These are phyloP conservation scores for Cichorium intybus DNA, from an alignment of 140 eudicot genomes.

Conservation along the genomic window DNA sequence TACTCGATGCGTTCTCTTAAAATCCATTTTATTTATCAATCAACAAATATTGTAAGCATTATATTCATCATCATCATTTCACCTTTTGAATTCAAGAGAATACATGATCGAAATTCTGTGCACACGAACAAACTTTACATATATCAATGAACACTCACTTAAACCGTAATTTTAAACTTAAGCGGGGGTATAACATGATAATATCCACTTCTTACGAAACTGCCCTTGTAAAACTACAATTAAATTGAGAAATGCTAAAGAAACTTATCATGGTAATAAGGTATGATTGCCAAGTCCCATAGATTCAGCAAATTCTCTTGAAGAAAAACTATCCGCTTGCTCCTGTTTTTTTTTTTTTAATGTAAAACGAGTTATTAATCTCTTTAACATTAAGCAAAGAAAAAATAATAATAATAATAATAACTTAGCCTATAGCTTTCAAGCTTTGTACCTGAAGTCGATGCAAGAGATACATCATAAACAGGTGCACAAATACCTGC, in stretches of 20 bases:
- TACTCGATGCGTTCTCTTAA: too few relatives aligned
- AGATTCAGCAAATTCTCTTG: constrained; percentile 77
- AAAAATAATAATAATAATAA: too few relatives aligned
- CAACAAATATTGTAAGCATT: not conserved
- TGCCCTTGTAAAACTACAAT: constrained; percentile 1
- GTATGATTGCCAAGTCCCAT: constrained; percentile 89
- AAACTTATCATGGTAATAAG: constrained; percentile 49
- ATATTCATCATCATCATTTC: not conserved
- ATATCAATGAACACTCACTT: not conserved
- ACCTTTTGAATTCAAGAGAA: not conserved
- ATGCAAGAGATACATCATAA: constrained; percentile 97
- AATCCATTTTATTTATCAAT: too few relatives aligned
- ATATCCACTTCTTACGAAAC: not conserved
- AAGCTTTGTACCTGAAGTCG: constrained; percentile 87
- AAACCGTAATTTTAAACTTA: not conserved
- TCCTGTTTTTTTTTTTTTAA: constrained; percentile 68
- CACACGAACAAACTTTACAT: not conserved
- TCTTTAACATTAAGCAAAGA: too few relatives aligned
- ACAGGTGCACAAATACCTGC: constrained; percentile 98
- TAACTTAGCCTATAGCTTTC: too few relatives aligned
- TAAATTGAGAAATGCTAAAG: not conserved
- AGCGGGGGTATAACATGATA: not conserved
- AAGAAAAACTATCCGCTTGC: constrained; percentile 74
- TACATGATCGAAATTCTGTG: not conserved
- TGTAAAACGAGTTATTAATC: too few relatives aligned